These are phyloP conservation scores for Amphibolis antarctica DNA, from an alignment of 106 monocot genomes.

Conservation along the genomic window DNA sequence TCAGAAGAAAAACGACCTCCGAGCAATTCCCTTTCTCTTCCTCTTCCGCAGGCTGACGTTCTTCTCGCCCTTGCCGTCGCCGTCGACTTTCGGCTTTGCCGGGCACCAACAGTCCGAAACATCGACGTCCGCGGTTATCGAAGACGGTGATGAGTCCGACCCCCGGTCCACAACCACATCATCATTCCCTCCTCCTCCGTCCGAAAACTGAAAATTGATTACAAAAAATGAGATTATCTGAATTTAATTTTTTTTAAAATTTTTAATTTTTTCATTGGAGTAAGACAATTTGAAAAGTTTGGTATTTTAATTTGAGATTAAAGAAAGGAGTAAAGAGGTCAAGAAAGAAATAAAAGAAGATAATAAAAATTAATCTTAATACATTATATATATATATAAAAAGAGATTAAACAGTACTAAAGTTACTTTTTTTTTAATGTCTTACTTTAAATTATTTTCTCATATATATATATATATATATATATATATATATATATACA, in stretches of 20 bases:
- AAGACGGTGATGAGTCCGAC: background rate
- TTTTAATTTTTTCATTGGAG: too few species aligned
- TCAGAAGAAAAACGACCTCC: constrained; percentile 7
- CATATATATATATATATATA: too few species aligned
- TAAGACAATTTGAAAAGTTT: too few species aligned
- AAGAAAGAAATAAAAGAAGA: too few species aligned
- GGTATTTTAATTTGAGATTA: background rate
- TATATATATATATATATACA: too few species aligned
- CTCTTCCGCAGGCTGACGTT: background rate
- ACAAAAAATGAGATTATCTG: too few species aligned
- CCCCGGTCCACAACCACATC: background rate
- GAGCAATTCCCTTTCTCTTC: constrained; percentile 7
- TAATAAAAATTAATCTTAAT: too few species aligned
- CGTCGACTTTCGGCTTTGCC: background rate
- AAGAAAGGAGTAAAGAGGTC: background rate
- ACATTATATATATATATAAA: background rate
- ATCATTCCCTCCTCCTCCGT: background rate
- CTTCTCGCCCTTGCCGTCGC: background rate
- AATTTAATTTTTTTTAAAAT: too few species aligned
- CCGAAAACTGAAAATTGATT: constrained; percentile 1
- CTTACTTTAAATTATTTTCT: too few species aligned
- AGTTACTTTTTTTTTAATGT: too few species aligned
- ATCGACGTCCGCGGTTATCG: background rate
- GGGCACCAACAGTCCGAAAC: background rate
- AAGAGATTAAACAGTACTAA: too few species aligned